Evolutionary conservation across 1,284 basidiomycete genomes (phyloP).

Genomic region (Ganoderma lingzhi): DNA sequence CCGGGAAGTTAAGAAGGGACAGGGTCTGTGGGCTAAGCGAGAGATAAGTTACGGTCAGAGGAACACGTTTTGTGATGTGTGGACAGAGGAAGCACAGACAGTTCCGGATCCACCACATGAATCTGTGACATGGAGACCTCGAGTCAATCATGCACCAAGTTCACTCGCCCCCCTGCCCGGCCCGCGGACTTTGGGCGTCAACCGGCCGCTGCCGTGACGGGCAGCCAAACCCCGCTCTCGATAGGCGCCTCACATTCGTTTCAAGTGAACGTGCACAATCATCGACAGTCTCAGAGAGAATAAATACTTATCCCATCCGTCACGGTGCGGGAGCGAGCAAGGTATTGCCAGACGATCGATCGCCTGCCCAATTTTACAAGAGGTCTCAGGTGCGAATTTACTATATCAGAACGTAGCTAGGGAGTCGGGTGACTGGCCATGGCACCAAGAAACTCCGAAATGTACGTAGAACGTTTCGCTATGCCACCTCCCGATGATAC

Average conservation of each 20-base stretch:
- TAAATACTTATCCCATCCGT: neutral
- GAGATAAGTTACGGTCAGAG: neutral
- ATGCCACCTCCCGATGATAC: neutral
- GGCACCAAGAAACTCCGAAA: neutral
- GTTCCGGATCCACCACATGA: neutral
- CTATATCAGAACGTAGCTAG: neutral
- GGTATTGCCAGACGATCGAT: neutral
- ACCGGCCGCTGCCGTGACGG: neutral
- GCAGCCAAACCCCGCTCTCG: neutral
- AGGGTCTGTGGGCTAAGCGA: slow-evolving; percentile 5
- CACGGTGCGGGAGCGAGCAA: neutral
- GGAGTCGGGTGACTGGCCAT: neutral
- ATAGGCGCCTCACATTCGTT: neutral
- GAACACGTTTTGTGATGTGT: slow-evolving; percentile 12
- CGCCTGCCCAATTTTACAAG: neutral
- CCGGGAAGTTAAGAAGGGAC: slow-evolving; percentile 13
- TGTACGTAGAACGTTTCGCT: neutral
- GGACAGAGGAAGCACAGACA: neutral
- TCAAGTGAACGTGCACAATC: neutral
- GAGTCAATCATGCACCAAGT: neutral
- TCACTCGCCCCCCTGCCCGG: neutral
- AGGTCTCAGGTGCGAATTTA: neutral
- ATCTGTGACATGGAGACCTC: neutral
- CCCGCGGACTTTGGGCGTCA: neutral
- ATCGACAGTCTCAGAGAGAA: neutral